phyloP scores from a whole-genome alignment of 176 grass and related monocot genomes.

The Poa pratensis region DNA sequence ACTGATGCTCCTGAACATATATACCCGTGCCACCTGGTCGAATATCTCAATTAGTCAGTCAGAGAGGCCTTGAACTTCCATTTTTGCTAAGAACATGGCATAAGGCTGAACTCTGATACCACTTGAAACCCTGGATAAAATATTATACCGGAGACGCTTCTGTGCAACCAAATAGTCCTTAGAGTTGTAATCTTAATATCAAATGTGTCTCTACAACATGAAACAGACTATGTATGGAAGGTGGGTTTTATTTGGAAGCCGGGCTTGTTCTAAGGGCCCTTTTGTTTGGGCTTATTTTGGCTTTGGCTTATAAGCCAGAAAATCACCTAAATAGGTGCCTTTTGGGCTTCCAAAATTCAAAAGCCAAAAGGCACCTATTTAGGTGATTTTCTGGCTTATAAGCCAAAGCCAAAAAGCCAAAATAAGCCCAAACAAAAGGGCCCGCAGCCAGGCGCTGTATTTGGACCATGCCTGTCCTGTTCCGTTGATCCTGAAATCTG shows the following conservation, averaged over 20 bases:
- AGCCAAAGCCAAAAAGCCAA: no score
- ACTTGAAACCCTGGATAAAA: slow-evolving; percentile 13
- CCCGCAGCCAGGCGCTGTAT: neutral
- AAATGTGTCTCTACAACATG: neutral
- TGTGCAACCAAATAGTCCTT: neutral
- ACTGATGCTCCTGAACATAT: neutral
- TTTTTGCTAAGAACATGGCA: neutral
- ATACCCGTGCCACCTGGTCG: slow-evolving; percentile 4
- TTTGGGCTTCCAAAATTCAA: no score
- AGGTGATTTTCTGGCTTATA: no score
- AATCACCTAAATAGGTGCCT: no score
- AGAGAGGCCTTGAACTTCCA: slow-evolving; percentile 11
- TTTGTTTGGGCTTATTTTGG: no score
- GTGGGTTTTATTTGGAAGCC: slow-evolving; percentile 14
- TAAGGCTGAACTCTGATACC: neutral
- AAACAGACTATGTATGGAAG: neutral
- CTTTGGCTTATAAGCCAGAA: no score
- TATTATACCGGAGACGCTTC: neutral
- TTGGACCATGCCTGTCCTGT: neutral
- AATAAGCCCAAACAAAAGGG: no score
- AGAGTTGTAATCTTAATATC: slow-evolving; percentile 1
- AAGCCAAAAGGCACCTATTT: no score
- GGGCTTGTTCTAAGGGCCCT: neutral
- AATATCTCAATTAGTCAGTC: slow-evolving; percentile 4
- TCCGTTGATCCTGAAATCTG: neutral